phyloP scores from a whole-genome alignment of 2,329 filamentous ascomycete genomes.

The Pyrenophora teres region DNA sequence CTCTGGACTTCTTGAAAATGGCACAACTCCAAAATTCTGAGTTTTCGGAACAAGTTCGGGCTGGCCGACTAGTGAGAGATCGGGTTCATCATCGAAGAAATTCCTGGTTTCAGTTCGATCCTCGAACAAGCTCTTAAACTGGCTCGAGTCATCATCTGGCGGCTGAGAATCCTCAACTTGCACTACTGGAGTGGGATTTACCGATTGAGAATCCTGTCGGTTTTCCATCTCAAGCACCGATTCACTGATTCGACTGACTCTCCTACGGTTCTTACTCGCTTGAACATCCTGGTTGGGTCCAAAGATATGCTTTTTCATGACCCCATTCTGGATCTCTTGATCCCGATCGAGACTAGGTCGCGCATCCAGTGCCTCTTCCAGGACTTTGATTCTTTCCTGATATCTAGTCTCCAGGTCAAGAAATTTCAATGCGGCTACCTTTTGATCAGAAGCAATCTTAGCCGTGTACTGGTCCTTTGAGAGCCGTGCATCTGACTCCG shows the following conservation, averaged over 20 bases:
- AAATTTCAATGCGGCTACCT: conserved; percentile 6
- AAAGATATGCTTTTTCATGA: neutral
- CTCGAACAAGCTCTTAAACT: conserved; percentile 6
- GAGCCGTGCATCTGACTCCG: conserved; percentile 16
- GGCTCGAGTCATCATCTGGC: neutral
- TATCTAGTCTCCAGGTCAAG: neutral
- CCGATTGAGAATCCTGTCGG: neutral
- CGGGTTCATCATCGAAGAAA: conserved; percentile 7
- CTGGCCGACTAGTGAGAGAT: conserved; percentile 8
- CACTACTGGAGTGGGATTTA: neutral
- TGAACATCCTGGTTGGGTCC: conserved; percentile 2
- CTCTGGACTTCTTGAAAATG: conserved; percentile 9
- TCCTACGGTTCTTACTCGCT: conserved; percentile 21
- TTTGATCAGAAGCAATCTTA: conserved; percentile 22
- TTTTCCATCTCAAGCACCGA: conserved; percentile 9
- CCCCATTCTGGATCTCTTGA: neutral
- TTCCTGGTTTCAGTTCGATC: conserved; percentile 7
- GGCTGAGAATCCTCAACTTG: neutral
- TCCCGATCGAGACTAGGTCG: neutral
- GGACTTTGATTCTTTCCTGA: neutral
- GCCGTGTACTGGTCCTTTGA: conserved; percentile 16
- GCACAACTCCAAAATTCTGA: neutral
- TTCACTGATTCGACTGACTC: conserved; percentile 24
- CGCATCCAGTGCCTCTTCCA: neutral
- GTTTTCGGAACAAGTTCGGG: conserved; percentile 17